Evolutionary conservation across 139 green algal genomes (phyloP), one percentile per base, ranked within the genome.

Genomic region (Gonium pectorale): DNA sequence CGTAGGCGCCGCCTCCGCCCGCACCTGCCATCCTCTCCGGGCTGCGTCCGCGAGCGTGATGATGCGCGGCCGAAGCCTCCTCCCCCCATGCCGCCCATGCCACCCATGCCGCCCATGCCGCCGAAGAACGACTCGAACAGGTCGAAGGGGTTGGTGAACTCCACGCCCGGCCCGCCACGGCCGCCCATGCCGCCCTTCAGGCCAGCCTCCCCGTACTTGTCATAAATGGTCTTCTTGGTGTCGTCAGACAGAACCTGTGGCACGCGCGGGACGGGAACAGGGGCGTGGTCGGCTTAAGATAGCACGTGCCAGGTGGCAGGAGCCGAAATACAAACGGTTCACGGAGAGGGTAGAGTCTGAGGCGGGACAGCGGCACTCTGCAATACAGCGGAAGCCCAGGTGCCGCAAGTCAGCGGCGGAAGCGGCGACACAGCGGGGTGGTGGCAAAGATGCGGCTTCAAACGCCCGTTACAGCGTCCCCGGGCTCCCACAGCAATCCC

Each of bases 41-140:
- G 71, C 37, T 85, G 64, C 29, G 94, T 86, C 11, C 89, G 81
- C 8, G 4, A 43, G 7, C 54, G 37, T 24, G 33, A 13, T 15
- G n/a, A 8, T 7, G 15, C 17, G 21, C 56, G 19, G 27, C 74
- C 83, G 33, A 68, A 52, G 33, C 26, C 22, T 17, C 13, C 11
- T 13, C 63, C 81, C n/a, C 92, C 88, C 66, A 91, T 83, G 46
- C 90, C 92, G 33, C 90, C 82, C 38, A 92, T 90, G 46, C 92
- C 93, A 7, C 86, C 79, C 40, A 90, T 90, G 24, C 89, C 86
- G 43, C 91, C 90, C 72, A 93, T 90, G 37, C 91, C 93, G 33
- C 97, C 95, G 80, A 99, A 99, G 90, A 99, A 99, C 22, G 89
- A 93, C 91, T 99, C 97, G 85, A 99, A 99, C 33, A 99, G 88